These are phyloP conservation scores for Suillus bovinus DNA, from an alignment of 768 basidiomycete species.

Conservation along the genomic window DNA sequence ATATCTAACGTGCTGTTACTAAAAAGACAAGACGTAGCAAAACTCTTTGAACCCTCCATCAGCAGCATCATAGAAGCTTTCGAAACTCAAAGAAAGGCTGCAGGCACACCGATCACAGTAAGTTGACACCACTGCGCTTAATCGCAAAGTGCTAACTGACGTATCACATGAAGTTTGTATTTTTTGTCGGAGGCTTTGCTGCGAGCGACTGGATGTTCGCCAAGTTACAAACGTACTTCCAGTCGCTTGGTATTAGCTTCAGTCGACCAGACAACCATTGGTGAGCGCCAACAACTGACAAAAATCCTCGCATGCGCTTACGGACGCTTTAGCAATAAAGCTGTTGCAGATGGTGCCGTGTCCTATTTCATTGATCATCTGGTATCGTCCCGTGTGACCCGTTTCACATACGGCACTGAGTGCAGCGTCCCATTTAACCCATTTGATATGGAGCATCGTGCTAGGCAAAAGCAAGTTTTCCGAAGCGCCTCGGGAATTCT, in stretches of 20 bases:
- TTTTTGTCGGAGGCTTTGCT: constrained; percentile 57
- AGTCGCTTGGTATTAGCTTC: constrained; percentile 39
- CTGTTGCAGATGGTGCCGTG: constrained; percentile 53
- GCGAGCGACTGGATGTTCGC: constrained; percentile 50
- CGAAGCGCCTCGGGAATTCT: constrained; percentile 39
- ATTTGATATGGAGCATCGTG: constrained; percentile 40
- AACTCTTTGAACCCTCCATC: constrained; percentile 46
- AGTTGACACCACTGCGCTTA: constrained; percentile 5
- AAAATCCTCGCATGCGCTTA: constrained; percentile 15
- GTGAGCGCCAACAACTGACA: constrained; percentile 35
- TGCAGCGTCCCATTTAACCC: constrained; percentile 38
- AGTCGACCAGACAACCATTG: constrained; percentile 54
- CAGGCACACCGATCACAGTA: constrained; percentile 36
- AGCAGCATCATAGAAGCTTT: constrained; percentile 38
- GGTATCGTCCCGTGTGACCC: constrained; percentile 48
- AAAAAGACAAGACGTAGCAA: constrained; percentile 38
- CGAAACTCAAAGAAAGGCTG: constrained; percentile 29
- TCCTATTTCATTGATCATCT: constrained; percentile 47
- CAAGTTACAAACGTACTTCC: constrained; percentile 41
- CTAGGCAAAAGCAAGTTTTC: constrained; percentile 33
- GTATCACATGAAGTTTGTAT: constrained; percentile 31
- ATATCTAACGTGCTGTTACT: not conserved
- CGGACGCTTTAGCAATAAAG: constrained; percentile 39
- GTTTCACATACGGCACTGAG: constrained; percentile 48
- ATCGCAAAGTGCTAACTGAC: not conserved